Percentiles rank a stretch among this genome's conserved stretches.
phyloP scores from a whole-genome alignment of 179 eudicot species.

The Beta macrorhiza region DNA sequence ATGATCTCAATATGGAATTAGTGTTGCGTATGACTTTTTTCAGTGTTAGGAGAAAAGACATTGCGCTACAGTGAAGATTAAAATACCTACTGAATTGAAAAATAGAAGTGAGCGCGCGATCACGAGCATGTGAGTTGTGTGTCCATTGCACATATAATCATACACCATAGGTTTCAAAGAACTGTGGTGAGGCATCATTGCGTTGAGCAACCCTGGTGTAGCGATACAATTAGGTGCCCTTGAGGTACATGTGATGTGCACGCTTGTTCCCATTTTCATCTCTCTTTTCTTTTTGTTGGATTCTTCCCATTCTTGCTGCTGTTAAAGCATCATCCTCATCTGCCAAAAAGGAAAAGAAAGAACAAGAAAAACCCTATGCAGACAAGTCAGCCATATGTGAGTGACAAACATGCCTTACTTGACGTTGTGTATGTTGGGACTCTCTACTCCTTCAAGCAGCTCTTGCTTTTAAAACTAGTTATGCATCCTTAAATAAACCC shows the following conservation, averaged over 20 bases:
- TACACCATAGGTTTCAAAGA: neutral
- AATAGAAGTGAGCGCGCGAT: neutral
- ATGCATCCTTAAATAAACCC: neutral
- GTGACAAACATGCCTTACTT: neutral
- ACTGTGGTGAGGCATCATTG: neutral
- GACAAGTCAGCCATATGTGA: neutral
- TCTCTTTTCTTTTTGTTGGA: neutral
- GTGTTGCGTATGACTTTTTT: neutral
- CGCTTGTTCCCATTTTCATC: neutral
- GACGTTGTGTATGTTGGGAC: neutral
- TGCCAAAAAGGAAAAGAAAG: too few species aligned
- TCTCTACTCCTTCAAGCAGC: neutral
- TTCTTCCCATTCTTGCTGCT: neutral
- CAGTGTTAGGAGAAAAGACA: neutral
- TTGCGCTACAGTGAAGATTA: neutral
- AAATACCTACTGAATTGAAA: neutral
- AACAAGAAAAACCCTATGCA: neutral
- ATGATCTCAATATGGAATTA: neutral
- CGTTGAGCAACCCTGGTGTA: neutral
- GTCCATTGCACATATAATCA: neutral
- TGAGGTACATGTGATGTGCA: neutral
- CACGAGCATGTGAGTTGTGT: neutral
- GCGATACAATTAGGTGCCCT: neutral
- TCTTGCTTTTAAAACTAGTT: neutral
- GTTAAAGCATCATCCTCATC: neutral